Conservation (phyloP, 148 eudicot species). For the Nyssa sinensis region DNA sequence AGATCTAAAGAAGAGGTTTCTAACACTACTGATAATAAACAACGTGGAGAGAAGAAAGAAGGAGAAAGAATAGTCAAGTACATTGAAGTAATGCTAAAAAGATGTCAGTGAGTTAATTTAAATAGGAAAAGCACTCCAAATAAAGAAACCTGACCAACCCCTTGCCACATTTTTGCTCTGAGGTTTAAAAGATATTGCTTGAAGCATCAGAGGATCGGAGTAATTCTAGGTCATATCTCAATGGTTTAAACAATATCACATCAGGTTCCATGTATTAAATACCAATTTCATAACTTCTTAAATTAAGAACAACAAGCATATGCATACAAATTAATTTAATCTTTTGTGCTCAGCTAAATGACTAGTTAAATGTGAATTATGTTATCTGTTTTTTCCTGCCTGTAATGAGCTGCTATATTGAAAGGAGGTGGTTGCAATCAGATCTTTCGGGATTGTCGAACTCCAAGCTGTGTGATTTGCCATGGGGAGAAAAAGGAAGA, state of each 20-base stretch:
- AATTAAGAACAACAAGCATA: no score
- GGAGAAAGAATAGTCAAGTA: no score
- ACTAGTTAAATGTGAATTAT: background rate
- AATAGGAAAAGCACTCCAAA: background rate
- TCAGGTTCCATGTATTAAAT: no score
- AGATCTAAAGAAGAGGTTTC: no score
- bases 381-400: constrained; percentile 87
- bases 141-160: background rate
- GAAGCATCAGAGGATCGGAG: background rate
- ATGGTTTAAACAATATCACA: no score
- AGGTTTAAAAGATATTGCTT: background rate
- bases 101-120: background rate
- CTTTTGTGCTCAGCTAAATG: background rate
- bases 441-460: constrained; percentile 69
- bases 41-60: no score
- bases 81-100: background rate
- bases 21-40: no score
- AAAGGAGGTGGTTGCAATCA: constrained; percentile 92
- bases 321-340: no score
- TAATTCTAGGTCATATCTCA: background rate
- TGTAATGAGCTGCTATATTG: constrained; percentile 81
- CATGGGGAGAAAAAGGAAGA: background rate
- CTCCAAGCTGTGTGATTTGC: constrained; percentile 22
- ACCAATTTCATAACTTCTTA: no score
- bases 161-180: background rate